phyloP scores from a whole-genome alignment of 257 asterid genomes.

The Solanum phureja region DNA sequence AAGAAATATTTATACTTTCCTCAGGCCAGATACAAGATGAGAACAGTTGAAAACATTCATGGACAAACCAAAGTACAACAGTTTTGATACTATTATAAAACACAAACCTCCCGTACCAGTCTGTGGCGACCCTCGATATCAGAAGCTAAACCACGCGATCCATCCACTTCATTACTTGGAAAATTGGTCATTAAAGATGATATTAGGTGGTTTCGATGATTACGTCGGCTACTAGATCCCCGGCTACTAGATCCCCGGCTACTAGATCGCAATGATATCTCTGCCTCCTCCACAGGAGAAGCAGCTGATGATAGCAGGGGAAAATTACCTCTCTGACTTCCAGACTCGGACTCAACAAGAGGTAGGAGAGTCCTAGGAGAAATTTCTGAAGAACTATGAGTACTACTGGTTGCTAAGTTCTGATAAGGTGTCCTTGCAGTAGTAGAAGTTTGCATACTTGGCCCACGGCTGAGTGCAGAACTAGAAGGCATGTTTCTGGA shows the following conservation, averaged over 20 bases:
- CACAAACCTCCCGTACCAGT: slow-evolving; percentile 35
- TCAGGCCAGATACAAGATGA: not conserved
- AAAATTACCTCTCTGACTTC: slow-evolving; percentile 43
- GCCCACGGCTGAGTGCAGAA: slow-evolving; percentile 28
- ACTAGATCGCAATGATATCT: not conserved
- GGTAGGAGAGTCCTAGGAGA: slow-evolving; percentile 39
- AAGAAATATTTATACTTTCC: not conserved
- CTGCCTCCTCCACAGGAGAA: slow-evolving; percentile 20
- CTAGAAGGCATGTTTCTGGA: slow-evolving; percentile 35
- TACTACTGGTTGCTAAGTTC: slow-evolving; percentile 30
- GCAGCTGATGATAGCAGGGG: slow-evolving; percentile 34
- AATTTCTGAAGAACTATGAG: slow-evolving; percentile 35
- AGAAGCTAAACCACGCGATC: slow-evolving; percentile 58
- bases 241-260: not conserved
- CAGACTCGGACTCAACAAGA: slow-evolving; percentile 38
- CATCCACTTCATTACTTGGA: slow-evolving; percentile 30
- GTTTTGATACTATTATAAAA: not conserved
- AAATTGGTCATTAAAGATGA: slow-evolving; percentile 33
- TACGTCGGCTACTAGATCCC: slow-evolving; percentile 23
- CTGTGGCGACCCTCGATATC: slow-evolving; percentile 63
- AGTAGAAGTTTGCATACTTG: slow-evolving; percentile 28
- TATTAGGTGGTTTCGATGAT: slow-evolving; percentile 28
- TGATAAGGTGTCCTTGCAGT: slow-evolving; percentile 47
- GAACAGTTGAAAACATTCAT: not conserved
- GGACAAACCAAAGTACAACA: not conserved